phyloP scores from a whole-genome alignment of 2,329 filamentous ascomycete species.

The Daldinia sp. region DNA sequence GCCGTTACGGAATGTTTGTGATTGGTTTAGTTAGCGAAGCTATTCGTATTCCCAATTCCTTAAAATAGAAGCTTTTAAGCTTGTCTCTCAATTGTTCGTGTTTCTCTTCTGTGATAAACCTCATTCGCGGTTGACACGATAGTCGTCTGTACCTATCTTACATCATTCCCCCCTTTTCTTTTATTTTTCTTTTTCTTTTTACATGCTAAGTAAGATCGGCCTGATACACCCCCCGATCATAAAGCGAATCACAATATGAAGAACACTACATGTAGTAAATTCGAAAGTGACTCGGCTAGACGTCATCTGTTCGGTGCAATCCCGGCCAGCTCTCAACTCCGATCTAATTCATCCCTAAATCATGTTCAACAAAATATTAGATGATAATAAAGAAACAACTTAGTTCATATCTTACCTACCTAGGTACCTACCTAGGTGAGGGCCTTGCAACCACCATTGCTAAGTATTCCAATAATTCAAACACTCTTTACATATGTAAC shows the following conservation, averaged over 20 bases:
- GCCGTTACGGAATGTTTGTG: no score
- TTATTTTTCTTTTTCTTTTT: no score
- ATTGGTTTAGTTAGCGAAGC: no score
- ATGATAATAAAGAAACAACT: neutral
- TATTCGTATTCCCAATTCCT: no score
- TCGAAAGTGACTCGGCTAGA: neutral
- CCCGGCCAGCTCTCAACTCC: neutral
- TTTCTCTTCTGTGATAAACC: neutral
- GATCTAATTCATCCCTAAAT: neutral
- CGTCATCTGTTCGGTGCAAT: neutral
- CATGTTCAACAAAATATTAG: neutral
- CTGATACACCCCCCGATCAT: neutral
- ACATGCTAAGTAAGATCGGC: neutral
- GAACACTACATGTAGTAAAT: neutral
- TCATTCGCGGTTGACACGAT: neutral
- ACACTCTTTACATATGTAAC: neutral
- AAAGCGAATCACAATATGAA: neutral
- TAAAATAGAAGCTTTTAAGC: conserved; percentile 18
- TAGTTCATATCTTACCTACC: no score
- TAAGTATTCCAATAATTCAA: neutral
- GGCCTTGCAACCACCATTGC: neutral
- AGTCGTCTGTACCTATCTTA: neutral
- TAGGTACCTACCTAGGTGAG: no score
- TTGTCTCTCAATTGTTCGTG: conserved; percentile 14
- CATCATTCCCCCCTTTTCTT: neutral